phyloP scores from a whole-genome alignment of 192 early-diverging fungal genomes.

The Coemansia nantahalensis region DNA sequence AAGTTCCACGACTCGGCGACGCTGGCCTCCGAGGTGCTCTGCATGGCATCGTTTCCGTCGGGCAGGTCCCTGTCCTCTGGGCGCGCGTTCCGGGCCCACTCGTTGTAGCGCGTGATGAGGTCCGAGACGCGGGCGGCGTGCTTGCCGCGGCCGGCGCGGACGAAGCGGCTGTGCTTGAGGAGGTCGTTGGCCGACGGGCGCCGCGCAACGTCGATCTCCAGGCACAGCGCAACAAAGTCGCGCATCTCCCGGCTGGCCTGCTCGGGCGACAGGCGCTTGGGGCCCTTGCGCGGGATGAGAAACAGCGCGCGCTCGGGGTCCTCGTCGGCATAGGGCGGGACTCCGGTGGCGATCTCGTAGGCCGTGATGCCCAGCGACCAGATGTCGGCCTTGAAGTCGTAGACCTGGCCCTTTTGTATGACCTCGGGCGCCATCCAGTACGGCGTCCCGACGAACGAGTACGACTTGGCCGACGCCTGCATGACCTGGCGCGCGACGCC shows the following conservation, averaged over 20 bases:
- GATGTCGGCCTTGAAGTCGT: constrained; percentile 97
- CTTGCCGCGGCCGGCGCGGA: constrained; percentile 46
- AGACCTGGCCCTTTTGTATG: constrained; percentile 74
- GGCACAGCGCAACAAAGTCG: constrained; percentile 85
- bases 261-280: constrained; percentile 74
- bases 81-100: constrained; percentile 31
- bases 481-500: constrained; percentile 87
- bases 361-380: constrained; percentile 99
- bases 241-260: constrained; percentile 73
- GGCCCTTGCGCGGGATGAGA: constrained; percentile 79
- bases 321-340: constrained; percentile 88
- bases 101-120: constrained; percentile 44
- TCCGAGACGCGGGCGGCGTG: constrained; percentile 47
- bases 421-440: constrained; percentile 92
- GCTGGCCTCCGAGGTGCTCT: constrained; percentile 48
- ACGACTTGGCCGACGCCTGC: constrained; percentile 66
- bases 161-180: constrained; percentile 60
- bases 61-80: constrained; percentile 30
- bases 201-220: constrained; percentile 84
- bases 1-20: constrained; percentile 53
- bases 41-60: constrained; percentile 48
- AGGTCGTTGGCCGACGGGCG: constrained; percentile 86
- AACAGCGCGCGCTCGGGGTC: constrained; percentile 89
- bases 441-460: constrained; percentile 95
- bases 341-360: constrained; percentile 94